These are phyloP conservation scores for Nannizziopsis arthrosporioides DNA, from an alignment of 2,329 filamentous ascomycete genomes.

Conservation along the genomic window DNA sequence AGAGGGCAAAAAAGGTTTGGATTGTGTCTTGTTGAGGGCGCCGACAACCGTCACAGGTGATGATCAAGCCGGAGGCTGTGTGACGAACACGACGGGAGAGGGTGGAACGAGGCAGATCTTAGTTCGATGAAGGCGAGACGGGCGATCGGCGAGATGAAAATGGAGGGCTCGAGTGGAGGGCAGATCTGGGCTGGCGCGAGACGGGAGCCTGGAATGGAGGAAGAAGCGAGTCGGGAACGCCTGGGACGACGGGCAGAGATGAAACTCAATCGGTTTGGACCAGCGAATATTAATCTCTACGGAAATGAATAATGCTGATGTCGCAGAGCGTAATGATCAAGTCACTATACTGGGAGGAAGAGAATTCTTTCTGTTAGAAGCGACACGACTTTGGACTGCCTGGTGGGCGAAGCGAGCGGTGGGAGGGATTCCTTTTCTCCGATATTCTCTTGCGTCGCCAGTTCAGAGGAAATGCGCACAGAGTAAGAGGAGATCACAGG, in stretches of 20 bases:
- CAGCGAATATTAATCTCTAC: constrained; percentile 4
- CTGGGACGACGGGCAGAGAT: neutral
- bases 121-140: neutral
- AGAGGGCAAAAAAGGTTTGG: neutral
- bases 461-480: neutral
- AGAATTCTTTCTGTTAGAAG: neutral
- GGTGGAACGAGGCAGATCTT: constrained; percentile 4
- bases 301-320: constrained; percentile 3
- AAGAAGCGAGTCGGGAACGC: neutral
- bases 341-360: neutral
- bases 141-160: neutral
- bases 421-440: neutral
- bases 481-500: neutral
- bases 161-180: neutral
- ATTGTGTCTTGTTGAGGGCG: neutral
- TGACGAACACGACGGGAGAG: constrained; percentile 5
- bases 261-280: constrained; percentile 9
- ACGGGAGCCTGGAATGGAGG: constrained; percentile 6
- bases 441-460: constrained; percentile 8
- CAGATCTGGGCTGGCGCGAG: neutral
- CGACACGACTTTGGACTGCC: neutral
- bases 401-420: neutral
- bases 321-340: constrained; percentile 1
- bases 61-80: constrained; percentile 6
- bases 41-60: constrained; percentile 2